Evolutionary conservation across 164 flowering plant species (phyloP), one percentile per base, ranked within the genome.

Genomic region (Dillenia turbinata): DNA sequence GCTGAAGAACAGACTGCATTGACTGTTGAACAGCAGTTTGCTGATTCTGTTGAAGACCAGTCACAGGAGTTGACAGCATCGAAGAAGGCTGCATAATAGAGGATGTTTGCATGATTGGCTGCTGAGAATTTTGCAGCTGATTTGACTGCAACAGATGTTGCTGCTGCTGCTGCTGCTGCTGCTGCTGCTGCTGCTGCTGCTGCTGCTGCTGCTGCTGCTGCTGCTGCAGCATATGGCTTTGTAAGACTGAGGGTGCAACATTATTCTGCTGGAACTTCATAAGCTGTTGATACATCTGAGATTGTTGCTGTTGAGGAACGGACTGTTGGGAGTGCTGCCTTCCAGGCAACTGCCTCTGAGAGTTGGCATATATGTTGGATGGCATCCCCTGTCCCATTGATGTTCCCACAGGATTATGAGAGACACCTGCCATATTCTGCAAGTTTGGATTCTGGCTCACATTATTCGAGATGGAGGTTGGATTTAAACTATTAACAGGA

Each of bases 341-440:
- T 56, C 83, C 96, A 51, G 67, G 85, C 70, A 88, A 70, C 60
- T 74, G 96, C 75, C 88, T 86, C 73, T 85, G 96, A 12, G 85
- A 33, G 73, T 71, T 81, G 22, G 87, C 51, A 73, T 82, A 85
- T 66, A 83, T 72, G 73, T 74, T 87, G 14, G 86, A 61, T 13
- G 83, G 52, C 52, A 79, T 65, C 49, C 83, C 88, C 62, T 82
- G 91, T 12, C 88, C 91, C 75, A 87, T 73, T 49, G 94, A 65
- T 73, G 62, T 74, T 66, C 79, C 81, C 8, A 68, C 70, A 3
- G 77, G 64, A 40, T 78, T 87, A 56, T 85, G 92, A 22, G 86
- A 56, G 58, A 75, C 69, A 14, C 79, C 85, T 40, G 87, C 52
- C 16, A 90, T 76, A 64, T 63, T 78, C 63, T 77, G 92, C 81